A percentile compares a stretch with the other conserved stretches of the same genome.
Conservation (phyloP, 2,329 filamentous ascomycete genomes). For the Colletotrichum tropicicola region DNA sequence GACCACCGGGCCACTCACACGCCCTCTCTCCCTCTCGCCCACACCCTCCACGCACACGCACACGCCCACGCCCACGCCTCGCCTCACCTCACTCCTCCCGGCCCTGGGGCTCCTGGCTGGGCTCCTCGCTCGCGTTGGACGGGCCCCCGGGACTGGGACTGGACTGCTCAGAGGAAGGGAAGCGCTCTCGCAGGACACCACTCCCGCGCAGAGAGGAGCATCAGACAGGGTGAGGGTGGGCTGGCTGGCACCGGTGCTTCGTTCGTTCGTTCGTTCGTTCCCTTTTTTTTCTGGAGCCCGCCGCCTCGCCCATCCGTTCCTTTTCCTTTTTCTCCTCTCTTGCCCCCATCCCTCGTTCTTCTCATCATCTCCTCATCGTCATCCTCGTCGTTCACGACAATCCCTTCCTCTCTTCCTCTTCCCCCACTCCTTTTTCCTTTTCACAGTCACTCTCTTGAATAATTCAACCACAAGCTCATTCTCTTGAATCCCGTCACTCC, state of each 20-base stretch:
- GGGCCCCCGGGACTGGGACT: conserved; percentile 2
- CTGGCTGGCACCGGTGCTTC: conserved; percentile 27
- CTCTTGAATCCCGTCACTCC: conserved; percentile 59
- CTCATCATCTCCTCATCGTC: conserved; percentile 45
- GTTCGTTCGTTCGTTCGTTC: conserved; percentile 23
- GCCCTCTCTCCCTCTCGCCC: background rate
- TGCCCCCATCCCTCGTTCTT: conserved; percentile 40
- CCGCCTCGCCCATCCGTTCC: conserved; percentile 34
- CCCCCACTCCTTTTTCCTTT: conserved; percentile 48
- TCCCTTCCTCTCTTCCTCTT: conserved; percentile 47
- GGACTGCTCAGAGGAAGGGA: background rate
- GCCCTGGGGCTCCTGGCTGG: conserved; percentile 10
- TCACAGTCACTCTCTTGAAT: conserved; percentile 61
- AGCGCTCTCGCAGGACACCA: background rate
- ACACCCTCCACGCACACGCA: background rate
- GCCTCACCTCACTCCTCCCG: conserved; percentile 18
- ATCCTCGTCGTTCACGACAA: conserved; percentile 43
- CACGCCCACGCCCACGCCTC: background rate
- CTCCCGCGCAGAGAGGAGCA: background rate
- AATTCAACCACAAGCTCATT: conserved; percentile 43
- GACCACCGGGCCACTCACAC: background rate
- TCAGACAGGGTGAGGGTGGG: no score
- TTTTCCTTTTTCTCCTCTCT: conserved; percentile 37
- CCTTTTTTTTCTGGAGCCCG: conserved; percentile 24
- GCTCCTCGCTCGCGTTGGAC: conserved; percentile 4